Conservation (phyloP, 805 yeast genomes). For the Myxozyma monticola region DNA sequence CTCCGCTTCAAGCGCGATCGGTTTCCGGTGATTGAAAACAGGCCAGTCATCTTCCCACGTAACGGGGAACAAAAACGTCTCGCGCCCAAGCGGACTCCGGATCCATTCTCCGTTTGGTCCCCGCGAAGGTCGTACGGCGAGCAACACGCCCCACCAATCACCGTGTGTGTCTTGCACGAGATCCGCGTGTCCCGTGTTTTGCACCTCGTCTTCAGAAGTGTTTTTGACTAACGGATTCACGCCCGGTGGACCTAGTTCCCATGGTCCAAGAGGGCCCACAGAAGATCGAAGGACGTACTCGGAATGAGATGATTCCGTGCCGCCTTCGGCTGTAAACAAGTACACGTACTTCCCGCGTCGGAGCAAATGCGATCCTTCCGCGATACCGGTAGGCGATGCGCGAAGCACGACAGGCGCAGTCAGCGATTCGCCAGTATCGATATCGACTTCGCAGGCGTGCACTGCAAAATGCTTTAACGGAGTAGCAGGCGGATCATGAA, state of each 20-base stretch:
- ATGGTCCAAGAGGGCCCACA: conserved; percentile 1
- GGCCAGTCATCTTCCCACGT: conserved; percentile 15
- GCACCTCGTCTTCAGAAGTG: conserved; percentile 3
- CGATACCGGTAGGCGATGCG: conserved; percentile 3
- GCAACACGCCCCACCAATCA: conserved; percentile 11
- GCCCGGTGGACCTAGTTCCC: conserved; percentile 7
- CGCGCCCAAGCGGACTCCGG: conserved; percentile 8
- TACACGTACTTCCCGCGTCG: neutral
- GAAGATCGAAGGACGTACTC: conserved; percentile 7
- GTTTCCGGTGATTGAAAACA: neutral
- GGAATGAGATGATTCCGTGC: conserved; percentile 10
- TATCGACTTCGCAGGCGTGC: conserved; percentile 6
- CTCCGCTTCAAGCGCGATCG: neutral
- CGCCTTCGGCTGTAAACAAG: conserved; percentile 13
- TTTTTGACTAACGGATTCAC: conserved; percentile 4
- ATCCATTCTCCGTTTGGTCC: neutral
- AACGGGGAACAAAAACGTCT: conserved; percentile 7
- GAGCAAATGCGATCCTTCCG: conserved; percentile 15
- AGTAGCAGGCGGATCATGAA: conserved; percentile 4
- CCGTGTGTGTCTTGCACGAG: conserved; percentile 2
- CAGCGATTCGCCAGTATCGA: conserved; percentile 1
- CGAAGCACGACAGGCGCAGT: conserved; percentile 2
- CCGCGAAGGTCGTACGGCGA: conserved; percentile 12
- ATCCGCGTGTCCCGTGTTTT: conserved; percentile 14
- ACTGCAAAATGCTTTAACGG: conserved; percentile 11